These are phyloP conservation scores for Boletus reticulatus DNA, from an alignment of 768 basidiomycete species.

Conservation along the genomic window DNA sequence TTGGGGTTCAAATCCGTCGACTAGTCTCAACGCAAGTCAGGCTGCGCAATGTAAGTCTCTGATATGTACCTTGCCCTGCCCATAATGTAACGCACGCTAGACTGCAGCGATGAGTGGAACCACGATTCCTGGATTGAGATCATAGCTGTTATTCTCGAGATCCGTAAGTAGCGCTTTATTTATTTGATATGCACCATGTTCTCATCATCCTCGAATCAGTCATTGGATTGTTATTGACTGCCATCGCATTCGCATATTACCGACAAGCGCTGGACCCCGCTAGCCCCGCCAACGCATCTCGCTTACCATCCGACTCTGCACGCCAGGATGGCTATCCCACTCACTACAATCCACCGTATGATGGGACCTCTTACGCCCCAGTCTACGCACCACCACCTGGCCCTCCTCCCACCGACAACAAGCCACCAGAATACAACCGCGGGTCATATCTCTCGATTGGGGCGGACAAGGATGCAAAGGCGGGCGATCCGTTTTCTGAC, in stretches of 20 bases:
- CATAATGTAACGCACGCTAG: slow-evolving; percentile 37
- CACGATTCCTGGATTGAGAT: slow-evolving; percentile 70
- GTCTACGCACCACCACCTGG: slow-evolving; percentile 51
- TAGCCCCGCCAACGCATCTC: slow-evolving; percentile 49
- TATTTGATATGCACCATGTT: not conserved
- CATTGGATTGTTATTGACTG: slow-evolving; percentile 58
- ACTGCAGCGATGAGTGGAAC: slow-evolving; percentile 59
- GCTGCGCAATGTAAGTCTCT: slow-evolving; percentile 46
- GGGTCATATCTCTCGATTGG: slow-evolving; percentile 30
- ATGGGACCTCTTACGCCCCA: slow-evolving; percentile 27
- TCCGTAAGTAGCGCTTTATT: slow-evolving; percentile 41
- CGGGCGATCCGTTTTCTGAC: slow-evolving; percentile 58
- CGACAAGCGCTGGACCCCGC: slow-evolving; percentile 73
- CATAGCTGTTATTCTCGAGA: slow-evolving; percentile 55
- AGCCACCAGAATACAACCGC: slow-evolving; percentile 51
- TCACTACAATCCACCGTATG: slow-evolving; percentile 63
- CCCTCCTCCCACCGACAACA: slow-evolving; percentile 44
- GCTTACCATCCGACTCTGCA: slow-evolving; percentile 38
- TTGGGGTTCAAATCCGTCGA: slow-evolving; percentile 45
- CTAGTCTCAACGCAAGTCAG: slow-evolving; percentile 32
- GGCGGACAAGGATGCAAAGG: slow-evolving; percentile 33
- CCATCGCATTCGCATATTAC: slow-evolving; percentile 67
- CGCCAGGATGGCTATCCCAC: slow-evolving; percentile 42
- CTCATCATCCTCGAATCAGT: slow-evolving; percentile 36
- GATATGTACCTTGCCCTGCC: not conserved